Evolutionary conservation across 2,329 filamentous ascomycete genomes (phyloP), one percentile per base, ranked within the genome.

Genomic region (Colletotrichum limetticola): DNA sequence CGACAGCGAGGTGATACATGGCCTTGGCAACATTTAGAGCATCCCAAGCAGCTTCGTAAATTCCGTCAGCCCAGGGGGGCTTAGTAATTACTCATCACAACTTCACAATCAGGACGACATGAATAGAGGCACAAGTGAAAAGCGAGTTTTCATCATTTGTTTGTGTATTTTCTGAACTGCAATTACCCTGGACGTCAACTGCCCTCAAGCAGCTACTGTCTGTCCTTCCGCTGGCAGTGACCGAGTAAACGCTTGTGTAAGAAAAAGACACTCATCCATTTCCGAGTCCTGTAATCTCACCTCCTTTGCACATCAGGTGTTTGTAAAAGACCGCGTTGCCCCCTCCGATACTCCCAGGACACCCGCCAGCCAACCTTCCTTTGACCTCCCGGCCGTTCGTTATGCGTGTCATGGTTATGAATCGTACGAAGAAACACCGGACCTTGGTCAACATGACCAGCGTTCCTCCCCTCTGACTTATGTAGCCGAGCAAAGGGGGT

Each of bases 111-210:
- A 42, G 19, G 14, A 42, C 16, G 5, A 42, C 5, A 8, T 42
- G 2, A 8, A 3, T 7, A 16, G 16, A 19, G 32, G 24, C 52
- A 32, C 19, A 12, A 16, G 37, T 66, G 24, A 35, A 9, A 59
- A 14, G 37, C 12, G 64, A 55, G 32, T 63, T 74, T 74, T 74
- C 57, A 64, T 72, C 37, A 58, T 74, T 74, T 74, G 71, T 74
- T 74, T 74, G 62, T 73, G 60, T 62, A 58, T 74, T 74, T 68
- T 72, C 58, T 74, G 71, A 74, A 68, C 63, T 63, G 71, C 71
- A 71, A 72, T 74, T 63, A 72, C 58, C 35, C 32, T 57, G 61
- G 68, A 61, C 56, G 26, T 49, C 24, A 49, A 52, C 49, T 37
- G 68, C 57, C 64, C 56, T 49, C 32, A 60, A 67, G 68, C 63